Evolutionary conservation across 140 eudicot genomes (phyloP).

Genomic region (Cichorium intybus): DNA sequence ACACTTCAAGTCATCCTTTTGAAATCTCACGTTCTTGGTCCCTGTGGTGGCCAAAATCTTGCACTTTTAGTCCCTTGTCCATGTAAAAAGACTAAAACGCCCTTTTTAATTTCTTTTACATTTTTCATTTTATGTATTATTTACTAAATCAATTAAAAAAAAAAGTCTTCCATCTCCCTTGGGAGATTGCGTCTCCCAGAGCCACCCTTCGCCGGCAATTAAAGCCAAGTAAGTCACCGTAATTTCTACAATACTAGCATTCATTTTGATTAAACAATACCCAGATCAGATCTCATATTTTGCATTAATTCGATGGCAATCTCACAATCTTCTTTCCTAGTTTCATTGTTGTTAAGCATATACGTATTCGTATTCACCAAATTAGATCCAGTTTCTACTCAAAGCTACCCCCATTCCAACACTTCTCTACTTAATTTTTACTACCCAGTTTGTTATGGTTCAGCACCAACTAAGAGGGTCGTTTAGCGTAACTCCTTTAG

Average conservation of each 20-base stretch:
- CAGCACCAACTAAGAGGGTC: constrained; percentile 89
- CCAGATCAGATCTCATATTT: constrained; percentile 39
- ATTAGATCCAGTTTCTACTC: constrained; percentile 44
- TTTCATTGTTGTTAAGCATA: constrained; percentile 29
- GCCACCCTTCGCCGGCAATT: constrained; percentile 25
- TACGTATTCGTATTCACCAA: constrained; percentile 25
- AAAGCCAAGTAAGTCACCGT: constrained; percentile 11
- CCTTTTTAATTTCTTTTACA: too few species aligned
- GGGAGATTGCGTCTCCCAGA: constrained; percentile 11
- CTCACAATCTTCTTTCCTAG: constrained; percentile 19
- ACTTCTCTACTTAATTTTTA: constrained; percentile 49
- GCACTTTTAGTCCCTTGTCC: too few species aligned
- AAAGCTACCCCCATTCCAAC: constrained; percentile 46
- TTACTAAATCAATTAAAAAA: too few species aligned
- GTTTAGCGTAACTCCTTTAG: constrained; percentile 66
- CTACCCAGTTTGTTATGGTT: constrained; percentile 67
- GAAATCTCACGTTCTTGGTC: too few species aligned
- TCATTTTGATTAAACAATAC: constrained; percentile 17
- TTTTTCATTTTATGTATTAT: too few species aligned
- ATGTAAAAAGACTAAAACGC: too few species aligned
- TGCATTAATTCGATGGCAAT: constrained; percentile 22
- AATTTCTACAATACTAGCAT: neutral
- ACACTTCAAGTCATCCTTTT: too few species aligned
- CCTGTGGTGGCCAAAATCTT: too few species aligned
- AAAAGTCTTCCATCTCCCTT: constrained; percentile 14